Conservation (phyloP, 202 grass and related monocot genomes). For the Eragrostis tef region DNA sequence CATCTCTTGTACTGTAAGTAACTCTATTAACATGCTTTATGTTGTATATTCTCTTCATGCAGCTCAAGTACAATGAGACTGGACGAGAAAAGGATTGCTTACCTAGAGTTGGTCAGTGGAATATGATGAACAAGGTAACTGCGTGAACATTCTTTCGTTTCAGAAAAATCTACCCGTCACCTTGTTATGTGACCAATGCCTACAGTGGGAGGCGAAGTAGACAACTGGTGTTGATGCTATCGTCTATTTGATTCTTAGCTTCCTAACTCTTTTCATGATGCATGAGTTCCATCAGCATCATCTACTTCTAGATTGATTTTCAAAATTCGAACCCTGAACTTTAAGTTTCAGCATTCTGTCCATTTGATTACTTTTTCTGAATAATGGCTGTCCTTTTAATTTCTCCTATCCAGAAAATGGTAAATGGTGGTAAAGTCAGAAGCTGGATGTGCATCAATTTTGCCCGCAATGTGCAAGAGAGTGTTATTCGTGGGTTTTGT, state of each 20-base stretch:
- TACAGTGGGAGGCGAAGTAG: neutral
- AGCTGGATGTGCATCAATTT: conserved; percentile 92
- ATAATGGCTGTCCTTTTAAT: neutral
- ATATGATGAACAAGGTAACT: conserved; percentile 97
- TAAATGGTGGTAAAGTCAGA: conserved; percentile 79
- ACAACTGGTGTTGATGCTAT: no score
- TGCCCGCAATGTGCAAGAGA: conserved; percentile 76
- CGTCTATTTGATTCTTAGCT: no score
- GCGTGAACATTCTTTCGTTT: no score
- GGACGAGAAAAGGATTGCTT: conserved; percentile 86
- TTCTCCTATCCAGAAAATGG: conserved; percentile 70
- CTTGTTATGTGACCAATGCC: no score
- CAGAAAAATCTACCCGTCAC: no score
- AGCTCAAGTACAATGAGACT: conserved; percentile 90
- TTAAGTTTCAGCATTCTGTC: no score
- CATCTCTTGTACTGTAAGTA: neutral
- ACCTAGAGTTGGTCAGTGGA: conserved; percentile 92
- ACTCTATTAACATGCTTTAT: neutral
- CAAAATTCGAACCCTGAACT: no score
- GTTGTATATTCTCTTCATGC: conserved; percentile 35
- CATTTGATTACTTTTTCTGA: neutral
- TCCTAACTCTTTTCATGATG: neutral
- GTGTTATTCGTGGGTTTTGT: conserved; percentile 61
- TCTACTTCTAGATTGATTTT: no score
- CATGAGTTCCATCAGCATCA: no score